A percentile compares a stretch with the other conserved stretches of the same genome.
Evolutionary conservation across 2,329 filamentous ascomycete genomes (phyloP).

Genomic region (Zymoseptoria pseudotritici): DNA sequence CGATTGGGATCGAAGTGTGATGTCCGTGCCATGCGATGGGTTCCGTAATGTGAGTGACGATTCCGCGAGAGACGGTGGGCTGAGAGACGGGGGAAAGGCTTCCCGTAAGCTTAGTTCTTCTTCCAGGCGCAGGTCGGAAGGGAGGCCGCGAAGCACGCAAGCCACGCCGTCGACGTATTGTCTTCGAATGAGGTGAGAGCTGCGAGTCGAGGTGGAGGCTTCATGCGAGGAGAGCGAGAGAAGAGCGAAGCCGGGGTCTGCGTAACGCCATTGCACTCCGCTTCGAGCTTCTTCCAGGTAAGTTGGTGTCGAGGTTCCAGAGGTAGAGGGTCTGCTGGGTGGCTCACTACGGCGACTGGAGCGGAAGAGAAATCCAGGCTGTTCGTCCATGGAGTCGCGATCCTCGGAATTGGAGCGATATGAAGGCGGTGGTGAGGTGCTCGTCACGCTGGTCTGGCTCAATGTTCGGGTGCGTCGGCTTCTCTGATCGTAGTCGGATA

Average conservation of each 20-base stretch:
- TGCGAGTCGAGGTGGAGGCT: slow-evolving; percentile 31
- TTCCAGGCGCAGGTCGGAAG: slow-evolving; percentile 47
- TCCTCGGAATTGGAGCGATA: slow-evolving; percentile 13
- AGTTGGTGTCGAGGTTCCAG: slow-evolving; percentile 12
- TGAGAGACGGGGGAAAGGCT: slow-evolving; percentile 39
- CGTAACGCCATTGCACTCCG: slow-evolving; percentile 47
- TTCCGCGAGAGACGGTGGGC: not conserved
- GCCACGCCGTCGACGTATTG: slow-evolving; percentile 58
- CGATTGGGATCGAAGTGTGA: not conserved
- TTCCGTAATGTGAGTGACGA: slow-evolving; percentile 5
- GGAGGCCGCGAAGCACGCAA: slow-evolving; percentile 58
- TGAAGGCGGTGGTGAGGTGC: slow-evolving; percentile 33
- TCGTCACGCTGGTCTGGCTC: slow-evolving; percentile 18
- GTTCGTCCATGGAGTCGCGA: slow-evolving; percentile 7
- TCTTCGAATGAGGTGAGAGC: slow-evolving; percentile 50
- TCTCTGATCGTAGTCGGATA: slow-evolving; percentile 4
- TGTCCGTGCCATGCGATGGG: not conserved
- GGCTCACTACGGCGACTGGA: slow-evolving; percentile 4
- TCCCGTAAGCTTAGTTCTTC: slow-evolving; percentile 48
- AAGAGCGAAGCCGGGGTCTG: slow-evolving; percentile 43
- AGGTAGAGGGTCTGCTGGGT: slow-evolving; percentile 17
- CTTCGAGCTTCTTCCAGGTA: slow-evolving; percentile 8
- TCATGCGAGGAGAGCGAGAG: slow-evolving; percentile 42
- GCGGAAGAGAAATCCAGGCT: slow-evolving; percentile 6
- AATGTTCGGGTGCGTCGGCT: slow-evolving; percentile 2